phyloP scores from a whole-genome alignment of 345 rosid genomes.

The Trapa bicornis region DNA sequence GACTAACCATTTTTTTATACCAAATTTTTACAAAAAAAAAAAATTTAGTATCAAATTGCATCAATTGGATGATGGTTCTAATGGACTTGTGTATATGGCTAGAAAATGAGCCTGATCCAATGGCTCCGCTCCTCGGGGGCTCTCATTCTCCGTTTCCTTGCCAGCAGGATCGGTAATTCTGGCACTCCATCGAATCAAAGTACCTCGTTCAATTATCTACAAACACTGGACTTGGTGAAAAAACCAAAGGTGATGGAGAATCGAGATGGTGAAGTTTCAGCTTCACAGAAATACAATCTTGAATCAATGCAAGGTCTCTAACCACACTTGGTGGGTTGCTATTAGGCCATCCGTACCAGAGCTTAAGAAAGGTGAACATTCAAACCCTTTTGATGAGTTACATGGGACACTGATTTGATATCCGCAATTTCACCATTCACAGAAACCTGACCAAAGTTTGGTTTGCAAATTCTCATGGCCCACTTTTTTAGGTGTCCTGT shows the following conservation, averaged over 20 bases:
- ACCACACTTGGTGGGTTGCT: not conserved
- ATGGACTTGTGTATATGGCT: conserved; percentile 9
- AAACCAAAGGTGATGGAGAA: conserved; percentile 40
- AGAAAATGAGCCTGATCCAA: conserved; percentile 87
- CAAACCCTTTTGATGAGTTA: not conserved
- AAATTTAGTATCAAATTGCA: not conserved
- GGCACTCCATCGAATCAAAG: conserved; percentile 33
- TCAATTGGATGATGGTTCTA: not conserved
- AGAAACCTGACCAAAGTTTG: not conserved
- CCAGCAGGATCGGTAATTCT: conserved; percentile 88
- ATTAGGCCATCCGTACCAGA: not conserved
- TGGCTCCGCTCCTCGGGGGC: conserved; percentile 89
- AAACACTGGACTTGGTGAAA: conserved; percentile 48
- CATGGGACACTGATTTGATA: not conserved
- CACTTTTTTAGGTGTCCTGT: conserved; percentile 1
- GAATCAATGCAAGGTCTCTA: conserved; percentile 92
- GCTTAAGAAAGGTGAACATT: not conserved
- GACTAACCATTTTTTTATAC: not conserved
- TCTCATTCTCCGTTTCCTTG: conserved; percentile 82
- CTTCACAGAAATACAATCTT: conserved; percentile 62
- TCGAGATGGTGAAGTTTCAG: conserved; percentile 33
- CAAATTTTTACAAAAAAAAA: not conserved
- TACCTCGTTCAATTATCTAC: conserved; percentile 66
- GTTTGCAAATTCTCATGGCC: not conserved
- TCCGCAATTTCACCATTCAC: not conserved